A percentile compares a stretch with the other conserved stretches of the same genome.
Conservation (phyloP, 2,329 filamentous ascomycete species). For the Diaporthe caulivora region DNA sequence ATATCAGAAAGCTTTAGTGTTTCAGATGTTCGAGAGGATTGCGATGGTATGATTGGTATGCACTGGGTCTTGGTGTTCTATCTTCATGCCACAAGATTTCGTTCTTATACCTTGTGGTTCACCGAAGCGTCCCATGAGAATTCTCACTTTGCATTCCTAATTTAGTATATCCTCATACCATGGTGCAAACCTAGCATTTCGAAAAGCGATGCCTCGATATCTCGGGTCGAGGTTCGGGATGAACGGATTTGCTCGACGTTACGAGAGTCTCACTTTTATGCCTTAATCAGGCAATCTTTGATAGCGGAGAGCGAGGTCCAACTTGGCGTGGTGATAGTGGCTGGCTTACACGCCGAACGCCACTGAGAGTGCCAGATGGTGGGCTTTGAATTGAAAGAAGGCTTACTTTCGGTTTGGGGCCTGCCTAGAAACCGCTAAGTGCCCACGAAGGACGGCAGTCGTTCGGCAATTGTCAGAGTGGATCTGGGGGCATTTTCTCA, state of each 20-base stretch:
- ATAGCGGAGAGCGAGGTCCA: neutral
- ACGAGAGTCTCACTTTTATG: slow-evolving; percentile 34
- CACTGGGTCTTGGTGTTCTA: neutral
- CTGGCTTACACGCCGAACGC: neutral
- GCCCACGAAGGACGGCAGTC: slow-evolving; percentile 6
- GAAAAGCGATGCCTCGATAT: neutral
- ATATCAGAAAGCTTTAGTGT: neutral
- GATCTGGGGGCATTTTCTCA: slow-evolving; percentile 25
- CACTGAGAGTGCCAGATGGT: neutral
- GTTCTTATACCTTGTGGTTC: neutral
- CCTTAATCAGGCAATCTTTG: slow-evolving; percentile 18
- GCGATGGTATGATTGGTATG: neutral
- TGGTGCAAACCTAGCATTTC: neutral
- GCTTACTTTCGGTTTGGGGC: neutral
- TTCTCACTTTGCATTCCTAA: slow-evolving; percentile 16
- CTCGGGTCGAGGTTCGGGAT: neutral
- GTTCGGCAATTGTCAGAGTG: neutral
- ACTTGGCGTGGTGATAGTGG: neutral
- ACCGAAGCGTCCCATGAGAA: neutral
- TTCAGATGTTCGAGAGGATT: neutral
- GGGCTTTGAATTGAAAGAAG: neutral
- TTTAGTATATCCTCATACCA: neutral
- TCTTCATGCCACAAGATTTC: neutral
- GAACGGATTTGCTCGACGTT: neutral
- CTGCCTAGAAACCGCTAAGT: neutral